Evolutionary conservation across 2,329 filamentous ascomycete genomes (phyloP).

Genomic region (Rutstroemia sp.): DNA sequence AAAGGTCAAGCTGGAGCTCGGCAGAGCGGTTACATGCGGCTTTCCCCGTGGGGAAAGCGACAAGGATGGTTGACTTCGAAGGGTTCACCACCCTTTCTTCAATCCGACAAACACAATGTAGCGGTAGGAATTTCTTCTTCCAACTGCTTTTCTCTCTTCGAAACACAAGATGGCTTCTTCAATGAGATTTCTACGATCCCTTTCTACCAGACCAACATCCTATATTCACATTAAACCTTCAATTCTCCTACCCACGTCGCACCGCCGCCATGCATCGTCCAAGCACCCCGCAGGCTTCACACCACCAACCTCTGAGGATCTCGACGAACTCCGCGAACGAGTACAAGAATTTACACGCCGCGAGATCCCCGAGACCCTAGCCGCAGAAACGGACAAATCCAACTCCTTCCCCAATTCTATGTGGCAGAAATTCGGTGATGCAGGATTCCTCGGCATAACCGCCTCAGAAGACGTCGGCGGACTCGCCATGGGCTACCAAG

Average conservation of each 20-base stretch:
- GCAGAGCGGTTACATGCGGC: conserved; percentile 2
- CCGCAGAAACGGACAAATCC: conserved; percentile 70
- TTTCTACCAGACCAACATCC: conserved; percentile 19
- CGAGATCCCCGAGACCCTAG: conserved; percentile 79
- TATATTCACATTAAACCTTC: conserved; percentile 18
- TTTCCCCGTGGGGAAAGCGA: neutral
- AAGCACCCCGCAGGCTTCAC: conserved; percentile 61
- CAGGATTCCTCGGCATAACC: conserved; percentile 86
- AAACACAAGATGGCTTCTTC: conserved; percentile 20
- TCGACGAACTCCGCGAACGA: conserved; percentile 44
- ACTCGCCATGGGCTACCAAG: conserved; percentile 88
- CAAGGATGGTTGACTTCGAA: neutral
- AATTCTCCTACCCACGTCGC: conserved; percentile 27
- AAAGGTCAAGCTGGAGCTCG: neutral
- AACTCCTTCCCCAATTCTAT: conserved; percentile 87
- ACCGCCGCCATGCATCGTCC: conserved; percentile 48
- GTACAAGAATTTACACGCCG: conserved; percentile 74
- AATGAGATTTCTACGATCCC: conserved; percentile 18
- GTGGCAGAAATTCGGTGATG: conserved; percentile 90
- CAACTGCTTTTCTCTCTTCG: neutral
- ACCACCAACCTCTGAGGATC: conserved; percentile 43
- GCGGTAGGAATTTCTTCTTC: neutral
- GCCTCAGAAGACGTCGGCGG: conserved; percentile 90
- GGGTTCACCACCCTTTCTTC: neutral
- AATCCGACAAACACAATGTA: neutral